phyloP scores from a whole-genome alignment of 148 eudicot genomes.

The Rhododendron williamsianum region DNA sequence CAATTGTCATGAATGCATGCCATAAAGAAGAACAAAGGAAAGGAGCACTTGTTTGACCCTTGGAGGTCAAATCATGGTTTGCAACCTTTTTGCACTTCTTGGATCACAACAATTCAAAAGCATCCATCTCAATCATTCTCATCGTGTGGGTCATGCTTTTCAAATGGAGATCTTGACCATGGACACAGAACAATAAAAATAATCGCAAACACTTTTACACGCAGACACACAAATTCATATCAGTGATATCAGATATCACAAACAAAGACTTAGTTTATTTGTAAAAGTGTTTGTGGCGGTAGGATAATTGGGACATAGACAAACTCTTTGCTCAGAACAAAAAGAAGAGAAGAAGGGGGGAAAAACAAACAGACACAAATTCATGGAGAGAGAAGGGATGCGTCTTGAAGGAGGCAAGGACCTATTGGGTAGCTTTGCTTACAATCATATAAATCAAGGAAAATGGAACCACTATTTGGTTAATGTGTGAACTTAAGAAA shows the following conservation, averaged over 20 bases:
- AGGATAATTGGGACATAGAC: too few species aligned
- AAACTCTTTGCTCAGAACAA: not conserved
- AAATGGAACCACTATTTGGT: not conserved
- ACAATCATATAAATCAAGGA: not conserved
- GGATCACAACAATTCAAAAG: slow-evolving; percentile 1
- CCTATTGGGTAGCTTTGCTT: not conserved
- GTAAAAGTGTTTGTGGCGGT: not conserved
- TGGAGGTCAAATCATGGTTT: not conserved
- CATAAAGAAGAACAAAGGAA: not conserved
- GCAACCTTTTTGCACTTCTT: not conserved
- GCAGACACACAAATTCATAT: not conserved
- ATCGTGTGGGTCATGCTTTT: not conserved
- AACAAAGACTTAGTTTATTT: not conserved
- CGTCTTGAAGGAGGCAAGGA: too few species aligned
- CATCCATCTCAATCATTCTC: slow-evolving; percentile 8
- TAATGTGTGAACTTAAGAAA: not conserved
- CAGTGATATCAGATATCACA: too few species aligned
- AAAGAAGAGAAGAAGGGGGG: not conserved
- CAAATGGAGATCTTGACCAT: slow-evolving; percentile 2
- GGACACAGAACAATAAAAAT: too few species aligned
- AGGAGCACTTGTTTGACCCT: not conserved
- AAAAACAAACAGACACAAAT: not conserved
- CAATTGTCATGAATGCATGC: not conserved
- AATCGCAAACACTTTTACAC: too few species aligned
- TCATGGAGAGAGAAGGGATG: not conserved